Conservation (phyloP, 1,284 basidiomycete species). For the Tilletia walkeri region DNA sequence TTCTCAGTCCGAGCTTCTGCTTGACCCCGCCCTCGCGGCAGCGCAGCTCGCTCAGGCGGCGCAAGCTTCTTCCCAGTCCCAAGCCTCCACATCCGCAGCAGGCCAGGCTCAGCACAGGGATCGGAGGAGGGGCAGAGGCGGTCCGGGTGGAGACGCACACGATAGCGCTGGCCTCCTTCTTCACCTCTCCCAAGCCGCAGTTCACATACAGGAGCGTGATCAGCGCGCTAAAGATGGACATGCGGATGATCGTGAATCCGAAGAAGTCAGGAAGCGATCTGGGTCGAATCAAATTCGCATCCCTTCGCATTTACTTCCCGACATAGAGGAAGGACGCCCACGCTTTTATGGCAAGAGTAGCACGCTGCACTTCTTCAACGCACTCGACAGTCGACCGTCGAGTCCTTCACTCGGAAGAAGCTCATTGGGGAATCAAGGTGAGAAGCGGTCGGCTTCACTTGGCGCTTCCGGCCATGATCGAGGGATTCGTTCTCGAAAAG, state of each 20-base stretch:
- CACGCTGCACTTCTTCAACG: slow-evolving; percentile 36
- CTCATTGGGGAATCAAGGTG: too few relatives aligned
- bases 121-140: neutral
- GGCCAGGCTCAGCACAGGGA: neutral
- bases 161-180: neutral
- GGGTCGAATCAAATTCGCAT: too few relatives aligned
- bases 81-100: neutral
- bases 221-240: slow-evolving; percentile 4
- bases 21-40: too few relatives aligned
- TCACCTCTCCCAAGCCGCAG: slow-evolving; percentile 14
- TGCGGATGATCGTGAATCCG: neutral
- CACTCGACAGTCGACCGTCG: slow-evolving; percentile 28
- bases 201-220: slow-evolving; percentile 12
- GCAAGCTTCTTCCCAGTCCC: too few relatives aligned
- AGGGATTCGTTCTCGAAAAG: slow-evolving; percentile 3
- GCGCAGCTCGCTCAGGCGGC: too few relatives aligned
- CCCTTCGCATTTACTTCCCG: slow-evolving; percentile 30
- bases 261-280: too few relatives aligned
- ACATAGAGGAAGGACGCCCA: slow-evolving; percentile 46
- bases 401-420: slow-evolving; percentile 7
- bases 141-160: slow-evolving; percentile 1
- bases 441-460: too few relatives aligned
- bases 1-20: too few relatives aligned
- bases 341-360: slow-evolving; percentile 44
- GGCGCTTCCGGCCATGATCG: slow-evolving; percentile 34